A percentile compares a stretch with the other conserved stretches of the same genome.
phyloP scores from a whole-genome alignment of 179 eudicot species.

The Beta corolliflora region DNA sequence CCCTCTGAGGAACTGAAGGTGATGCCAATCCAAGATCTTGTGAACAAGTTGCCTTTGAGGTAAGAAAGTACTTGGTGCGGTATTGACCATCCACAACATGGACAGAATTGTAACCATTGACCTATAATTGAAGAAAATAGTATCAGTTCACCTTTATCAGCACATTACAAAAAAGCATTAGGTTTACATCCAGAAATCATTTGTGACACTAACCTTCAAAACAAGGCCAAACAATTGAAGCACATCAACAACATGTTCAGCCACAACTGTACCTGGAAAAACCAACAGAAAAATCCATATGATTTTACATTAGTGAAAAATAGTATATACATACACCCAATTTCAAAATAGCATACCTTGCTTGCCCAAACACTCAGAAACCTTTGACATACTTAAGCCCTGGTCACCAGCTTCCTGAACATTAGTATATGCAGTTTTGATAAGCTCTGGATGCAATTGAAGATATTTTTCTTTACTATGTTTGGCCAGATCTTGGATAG shows the following conservation, averaged over 20 bases:
- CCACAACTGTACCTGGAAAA: slow-evolving; percentile 48
- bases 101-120: slow-evolving; percentile 67
- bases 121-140: slow-evolving; percentile 45
- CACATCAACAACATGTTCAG: slow-evolving; percentile 62
- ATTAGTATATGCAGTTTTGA: slow-evolving; percentile 52
- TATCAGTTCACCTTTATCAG: not conserved
- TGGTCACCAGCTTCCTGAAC: slow-evolving; percentile 93
- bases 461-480: slow-evolving; percentile 31
- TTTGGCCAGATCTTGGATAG: slow-evolving; percentile 35
- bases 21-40: slow-evolving; percentile 39
- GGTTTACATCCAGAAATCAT: slow-evolving; percentile 10
- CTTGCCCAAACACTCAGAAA: slow-evolving; percentile 51
- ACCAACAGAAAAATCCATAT: slow-evolving; percentile 21
- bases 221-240: slow-evolving; percentile 79
- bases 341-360: slow-evolving; percentile 46
- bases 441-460: slow-evolving; percentile 49
- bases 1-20: slow-evolving; percentile 27
- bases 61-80: slow-evolving; percentile 84
- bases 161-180: not conserved
- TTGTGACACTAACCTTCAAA: slow-evolving; percentile 61
- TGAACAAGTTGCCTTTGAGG: slow-evolving; percentile 43
- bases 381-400: slow-evolving; percentile 74
- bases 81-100: slow-evolving; percentile 73
- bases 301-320: not conserved
- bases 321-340: slow-evolving; percentile 2